phyloP scores from a whole-genome alignment of 352 stramenopile species.

The Globisporangium lucens region DNA sequence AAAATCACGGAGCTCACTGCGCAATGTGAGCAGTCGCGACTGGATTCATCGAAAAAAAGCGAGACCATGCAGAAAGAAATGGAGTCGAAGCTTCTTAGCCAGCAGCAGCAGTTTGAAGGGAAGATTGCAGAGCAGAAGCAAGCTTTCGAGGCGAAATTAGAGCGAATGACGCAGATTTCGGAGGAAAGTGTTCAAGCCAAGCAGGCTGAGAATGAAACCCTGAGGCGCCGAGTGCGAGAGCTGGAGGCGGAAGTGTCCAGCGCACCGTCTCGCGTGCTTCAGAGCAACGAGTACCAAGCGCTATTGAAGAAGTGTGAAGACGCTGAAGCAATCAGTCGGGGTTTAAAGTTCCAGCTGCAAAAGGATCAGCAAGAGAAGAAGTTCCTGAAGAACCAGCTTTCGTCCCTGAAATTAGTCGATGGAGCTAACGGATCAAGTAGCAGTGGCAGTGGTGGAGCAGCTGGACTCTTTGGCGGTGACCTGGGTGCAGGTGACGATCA shows the following conservation, averaged over 20 bases:
- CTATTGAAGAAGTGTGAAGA: conserved; percentile 60
- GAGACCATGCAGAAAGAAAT: conserved; percentile 29
- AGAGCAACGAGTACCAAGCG: conserved; percentile 53
- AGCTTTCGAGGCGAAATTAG: conserved; percentile 28
- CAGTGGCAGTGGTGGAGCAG: background rate
- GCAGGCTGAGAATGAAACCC: conserved; percentile 28
- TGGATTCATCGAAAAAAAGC: conserved; percentile 18
- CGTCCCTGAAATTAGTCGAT: conserved; percentile 25
- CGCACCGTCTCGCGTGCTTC: conserved; percentile 26
- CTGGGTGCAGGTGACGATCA: conserved; percentile 9
- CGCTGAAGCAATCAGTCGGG: conserved; percentile 60
- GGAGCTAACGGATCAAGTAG: background rate
- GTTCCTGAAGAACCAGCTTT: conserved; percentile 61
- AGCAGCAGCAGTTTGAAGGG: conserved; percentile 14
- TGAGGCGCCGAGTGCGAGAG: conserved; percentile 25
- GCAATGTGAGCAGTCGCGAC: conserved; percentile 35
- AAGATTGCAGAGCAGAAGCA: conserved; percentile 31
- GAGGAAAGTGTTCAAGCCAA: conserved; percentile 23
- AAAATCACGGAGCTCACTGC: conserved; percentile 29
- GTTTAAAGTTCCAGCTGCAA: conserved; percentile 66
- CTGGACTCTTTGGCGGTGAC: conserved; percentile 20
- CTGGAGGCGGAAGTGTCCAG: conserved; percentile 35
- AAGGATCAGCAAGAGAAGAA: conserved; percentile 81
- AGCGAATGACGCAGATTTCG: conserved; percentile 21
- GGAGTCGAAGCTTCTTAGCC: conserved; percentile 28